Conservation (phyloP, 495 filamentous ascomycete genomes). For the Talaromyces borbonicus region DNA sequence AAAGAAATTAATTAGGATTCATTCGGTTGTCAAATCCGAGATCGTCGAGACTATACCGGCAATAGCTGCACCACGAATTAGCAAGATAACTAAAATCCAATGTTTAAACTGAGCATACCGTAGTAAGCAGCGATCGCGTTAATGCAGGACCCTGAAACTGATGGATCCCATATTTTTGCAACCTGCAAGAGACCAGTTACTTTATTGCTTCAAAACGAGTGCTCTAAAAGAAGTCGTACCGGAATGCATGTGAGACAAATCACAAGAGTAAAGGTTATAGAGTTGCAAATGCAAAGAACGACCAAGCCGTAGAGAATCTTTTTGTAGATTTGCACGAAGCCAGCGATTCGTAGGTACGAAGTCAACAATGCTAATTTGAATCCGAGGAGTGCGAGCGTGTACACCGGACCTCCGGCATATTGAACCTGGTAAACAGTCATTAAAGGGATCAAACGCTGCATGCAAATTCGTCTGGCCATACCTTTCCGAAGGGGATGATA, state of each 20-base stretch:
- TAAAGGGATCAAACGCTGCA: not conserved
- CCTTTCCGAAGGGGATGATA: slow-evolving; percentile 20
- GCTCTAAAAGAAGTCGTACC: slow-evolving; percentile 12
- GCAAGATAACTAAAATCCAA: slow-evolving; percentile 9
- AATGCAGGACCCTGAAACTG: slow-evolving; percentile 31
- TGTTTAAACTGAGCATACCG: slow-evolving; percentile 21
- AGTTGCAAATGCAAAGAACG: slow-evolving; percentile 25
- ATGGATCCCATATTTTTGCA: slow-evolving; percentile 35
- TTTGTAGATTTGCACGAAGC: slow-evolving; percentile 28
- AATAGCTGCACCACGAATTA: not conserved
- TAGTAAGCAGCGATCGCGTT: slow-evolving; percentile 33
- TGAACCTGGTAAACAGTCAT: slow-evolving; percentile 16
- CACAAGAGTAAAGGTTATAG: slow-evolving; percentile 18
- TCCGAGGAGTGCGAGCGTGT: slow-evolving; percentile 29
- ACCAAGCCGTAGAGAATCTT: slow-evolving; percentile 23
- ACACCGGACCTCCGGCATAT: slow-evolving; percentile 22
- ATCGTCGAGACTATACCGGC: not conserved
- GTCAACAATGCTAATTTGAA: slow-evolving; percentile 43
- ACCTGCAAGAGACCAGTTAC: slow-evolving; percentile 14
- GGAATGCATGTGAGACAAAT: slow-evolving; percentile 28
- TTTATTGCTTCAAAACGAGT: not conserved
- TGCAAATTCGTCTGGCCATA: not conserved
- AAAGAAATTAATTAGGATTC: not conserved
- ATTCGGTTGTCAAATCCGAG: not conserved
- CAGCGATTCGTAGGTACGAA: slow-evolving; percentile 41